Percentiles rank a stretch among this genome's conserved stretches.
phyloP scores from a whole-genome alignment of 441 rosid species.

The Pelargonium fulgidum region DNA sequence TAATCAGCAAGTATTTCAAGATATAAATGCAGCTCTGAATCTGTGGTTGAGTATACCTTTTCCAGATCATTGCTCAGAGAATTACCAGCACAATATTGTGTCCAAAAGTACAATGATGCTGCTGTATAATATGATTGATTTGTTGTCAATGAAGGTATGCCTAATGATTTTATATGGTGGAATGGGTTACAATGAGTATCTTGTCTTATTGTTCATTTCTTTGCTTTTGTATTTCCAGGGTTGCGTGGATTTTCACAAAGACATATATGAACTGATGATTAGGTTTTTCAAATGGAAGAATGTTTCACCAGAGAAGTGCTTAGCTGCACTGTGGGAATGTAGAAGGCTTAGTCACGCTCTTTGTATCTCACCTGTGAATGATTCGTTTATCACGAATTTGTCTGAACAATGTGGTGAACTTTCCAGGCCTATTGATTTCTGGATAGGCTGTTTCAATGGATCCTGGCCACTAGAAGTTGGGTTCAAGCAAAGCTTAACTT shows the following conservation, averaged over 20 bases:
- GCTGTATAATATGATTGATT: constrained; percentile 57
- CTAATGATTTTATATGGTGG: constrained; percentile 15
- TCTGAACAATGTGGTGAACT: constrained; percentile 46
- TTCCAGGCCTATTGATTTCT: constrained; percentile 47
- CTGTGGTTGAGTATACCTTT: constrained; percentile 46
- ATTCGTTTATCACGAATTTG: constrained; percentile 41
- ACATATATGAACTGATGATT: constrained; percentile 51
- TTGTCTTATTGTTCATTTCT: constrained; percentile 6
- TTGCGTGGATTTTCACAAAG: constrained; percentile 37
- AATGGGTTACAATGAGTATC: constrained; percentile 15
- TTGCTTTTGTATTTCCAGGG: constrained; percentile 45
- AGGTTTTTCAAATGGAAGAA: constrained; percentile 46
- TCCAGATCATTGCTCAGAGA: constrained; percentile 28
- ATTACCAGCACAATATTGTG: constrained; percentile 30
- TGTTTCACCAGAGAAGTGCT: constrained; percentile 43
- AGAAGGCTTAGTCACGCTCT: constrained; percentile 86
- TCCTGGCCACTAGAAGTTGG: constrained; percentile 54
- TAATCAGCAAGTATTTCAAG: constrained; percentile 52
- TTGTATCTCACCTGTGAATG: constrained; percentile 68
- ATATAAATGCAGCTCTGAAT: constrained; percentile 50
- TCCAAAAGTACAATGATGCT: constrained; percentile 42
- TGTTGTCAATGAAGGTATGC: constrained; percentile 65
- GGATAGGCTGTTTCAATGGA: constrained; percentile 62
- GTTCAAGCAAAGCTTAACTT: constrained; percentile 50
- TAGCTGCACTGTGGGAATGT: constrained; percentile 66